Conservation (phyloP, 192 early-diverging fungal genomes). For the Backusella westeae region DNA sequence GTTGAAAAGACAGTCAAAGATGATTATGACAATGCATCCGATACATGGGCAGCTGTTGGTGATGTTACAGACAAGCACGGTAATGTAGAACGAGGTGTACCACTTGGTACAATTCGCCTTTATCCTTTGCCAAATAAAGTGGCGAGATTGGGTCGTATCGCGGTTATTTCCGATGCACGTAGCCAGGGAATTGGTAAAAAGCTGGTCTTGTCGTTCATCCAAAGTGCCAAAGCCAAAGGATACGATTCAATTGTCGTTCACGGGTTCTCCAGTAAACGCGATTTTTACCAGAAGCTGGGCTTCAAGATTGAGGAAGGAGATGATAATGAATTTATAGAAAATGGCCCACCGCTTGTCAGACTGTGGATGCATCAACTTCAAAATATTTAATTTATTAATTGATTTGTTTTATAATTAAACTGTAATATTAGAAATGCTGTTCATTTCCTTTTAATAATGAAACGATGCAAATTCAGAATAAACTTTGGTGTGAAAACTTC, state of each 20-base stretch:
- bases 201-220: slow-evolving; percentile 1
- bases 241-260: slow-evolving; percentile 18
- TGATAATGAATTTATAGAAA: slow-evolving; percentile 29
- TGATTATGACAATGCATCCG: neutral
- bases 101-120: slow-evolving; percentile 27
- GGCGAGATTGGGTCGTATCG: slow-evolving; percentile 27
- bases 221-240: neutral
- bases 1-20: neutral
- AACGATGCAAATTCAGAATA: neutral
- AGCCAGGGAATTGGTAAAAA: slow-evolving; percentile 18
- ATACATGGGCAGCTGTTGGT: neutral
- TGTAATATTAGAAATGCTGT: neutral
- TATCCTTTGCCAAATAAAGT: slow-evolving; percentile 12
- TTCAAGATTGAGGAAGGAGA: slow-evolving; percentile 21
- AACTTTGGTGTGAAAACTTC: no score
- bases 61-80: neutral
- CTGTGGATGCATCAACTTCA: slow-evolving; percentile 17
- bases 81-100: neutral
- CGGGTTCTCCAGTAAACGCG: slow-evolving; percentile 17
- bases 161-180: slow-evolving; percentile 22
- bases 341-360: slow-evolving; percentile 26
- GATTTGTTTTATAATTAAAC: neutral
- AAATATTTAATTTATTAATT: neutral
- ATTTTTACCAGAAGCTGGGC: slow-evolving; percentile 27
- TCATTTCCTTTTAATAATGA: neutral